phyloP scores from a whole-genome alignment of 2,329 filamentous ascomycete species.

The Talaromyces verruculosus region DNA sequence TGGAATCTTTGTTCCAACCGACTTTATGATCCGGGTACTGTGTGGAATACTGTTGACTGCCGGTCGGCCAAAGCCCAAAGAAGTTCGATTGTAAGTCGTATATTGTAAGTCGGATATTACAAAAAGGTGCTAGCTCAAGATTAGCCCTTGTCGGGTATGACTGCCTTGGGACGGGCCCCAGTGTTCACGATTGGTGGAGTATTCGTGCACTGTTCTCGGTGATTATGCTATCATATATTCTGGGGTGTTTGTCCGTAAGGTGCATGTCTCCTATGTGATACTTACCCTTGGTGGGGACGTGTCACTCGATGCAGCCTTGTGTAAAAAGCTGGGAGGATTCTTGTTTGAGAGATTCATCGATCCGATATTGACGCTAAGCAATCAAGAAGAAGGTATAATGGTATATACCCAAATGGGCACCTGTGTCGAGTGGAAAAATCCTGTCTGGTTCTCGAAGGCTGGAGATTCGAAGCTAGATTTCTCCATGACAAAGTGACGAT shows the following conservation, averaged over 20 bases:
- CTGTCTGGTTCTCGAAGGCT: slow-evolving; percentile 43
- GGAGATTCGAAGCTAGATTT: slow-evolving; percentile 46
- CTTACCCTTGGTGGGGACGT: not conserved
- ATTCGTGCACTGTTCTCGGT: not conserved
- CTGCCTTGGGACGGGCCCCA: too few species aligned
- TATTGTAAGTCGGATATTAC: too few species aligned
- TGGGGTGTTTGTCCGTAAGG: not conserved
- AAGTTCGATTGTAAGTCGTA: too few species aligned
- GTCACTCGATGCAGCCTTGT: not conserved
- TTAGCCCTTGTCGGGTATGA: too few species aligned
- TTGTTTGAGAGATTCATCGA: not conserved
- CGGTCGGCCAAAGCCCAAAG: too few species aligned
- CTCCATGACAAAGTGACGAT: slow-evolving; percentile 37
- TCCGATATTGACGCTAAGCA: not conserved
- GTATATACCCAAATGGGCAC: slow-evolving; percentile 42
- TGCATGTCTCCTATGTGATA: not conserved
- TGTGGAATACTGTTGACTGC: too few species aligned
- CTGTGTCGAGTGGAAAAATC: slow-evolving; percentile 49
- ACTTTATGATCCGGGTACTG: too few species aligned
- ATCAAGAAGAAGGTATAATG: slow-evolving; percentile 26
- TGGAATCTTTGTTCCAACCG: too few species aligned
- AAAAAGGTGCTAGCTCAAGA: too few species aligned
- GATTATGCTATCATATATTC: not conserved
- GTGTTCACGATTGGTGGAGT: not conserved
- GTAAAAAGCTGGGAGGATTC: not conserved